Percentiles rank a stretch among this genome's conserved stretches.
Evolutionary conservation across 495 filamentous ascomycete species (phyloP).

Genomic region (Elaphomyces granulatus): DNA sequence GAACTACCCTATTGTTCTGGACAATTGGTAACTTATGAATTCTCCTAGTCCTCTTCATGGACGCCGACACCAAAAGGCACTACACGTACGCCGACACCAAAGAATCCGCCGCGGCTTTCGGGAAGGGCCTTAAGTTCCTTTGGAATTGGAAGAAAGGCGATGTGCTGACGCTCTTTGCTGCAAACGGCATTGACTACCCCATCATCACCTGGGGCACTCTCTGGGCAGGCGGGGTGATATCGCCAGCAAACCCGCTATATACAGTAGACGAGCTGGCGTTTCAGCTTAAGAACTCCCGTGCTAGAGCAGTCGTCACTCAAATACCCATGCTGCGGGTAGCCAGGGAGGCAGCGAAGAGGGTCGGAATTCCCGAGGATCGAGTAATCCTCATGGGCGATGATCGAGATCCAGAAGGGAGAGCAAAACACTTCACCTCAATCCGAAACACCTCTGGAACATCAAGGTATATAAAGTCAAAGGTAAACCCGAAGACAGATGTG

Average conservation of each 20-base stretch:
- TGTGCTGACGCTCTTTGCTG: constrained; percentile 45
- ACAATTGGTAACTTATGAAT: constrained; percentile 1
- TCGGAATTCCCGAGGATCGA: constrained; percentile 40
- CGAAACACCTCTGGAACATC: constrained; percentile 40
- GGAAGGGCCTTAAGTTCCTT: constrained; percentile 47
- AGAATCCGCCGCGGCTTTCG: constrained; percentile 49
- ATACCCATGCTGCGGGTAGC: constrained; percentile 43
- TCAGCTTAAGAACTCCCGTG: constrained; percentile 58
- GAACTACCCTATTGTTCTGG: constrained; percentile 4
- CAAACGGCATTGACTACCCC: constrained; percentile 55
- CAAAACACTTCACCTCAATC: constrained; percentile 68
- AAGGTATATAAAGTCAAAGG: constrained; percentile 24
- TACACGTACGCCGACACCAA: constrained; percentile 53
- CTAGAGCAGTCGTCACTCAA: constrained; percentile 58
- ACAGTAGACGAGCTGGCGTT: constrained; percentile 63
- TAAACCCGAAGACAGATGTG: constrained; percentile 23
- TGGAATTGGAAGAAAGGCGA: constrained; percentile 69
- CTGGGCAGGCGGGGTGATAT: constrained; percentile 61
- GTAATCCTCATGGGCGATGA: constrained; percentile 60
- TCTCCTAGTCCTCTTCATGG: constrained; percentile 50
- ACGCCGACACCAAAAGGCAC: constrained; percentile 47
- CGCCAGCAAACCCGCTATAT: constrained; percentile 73
- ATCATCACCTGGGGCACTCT: constrained; percentile 55
- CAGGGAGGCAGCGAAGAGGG: constrained; percentile 43
- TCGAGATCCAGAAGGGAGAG: constrained; percentile 39